phyloP scores from a whole-genome alignment of 352 stramenopile species.

The Phytophthora ramorum region DNA sequence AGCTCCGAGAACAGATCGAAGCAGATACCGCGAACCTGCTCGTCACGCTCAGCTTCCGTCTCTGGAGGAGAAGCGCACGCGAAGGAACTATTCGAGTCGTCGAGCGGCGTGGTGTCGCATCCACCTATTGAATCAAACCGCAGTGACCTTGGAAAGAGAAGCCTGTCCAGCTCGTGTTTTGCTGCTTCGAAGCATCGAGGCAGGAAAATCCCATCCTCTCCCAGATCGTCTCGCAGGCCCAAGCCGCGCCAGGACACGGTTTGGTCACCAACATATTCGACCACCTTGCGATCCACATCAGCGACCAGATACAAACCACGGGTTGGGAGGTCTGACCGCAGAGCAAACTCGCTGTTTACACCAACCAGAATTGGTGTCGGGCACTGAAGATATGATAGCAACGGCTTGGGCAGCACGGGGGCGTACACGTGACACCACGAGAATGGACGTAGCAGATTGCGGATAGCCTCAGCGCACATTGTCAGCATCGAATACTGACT shows the following conservation, averaged over 20 bases:
- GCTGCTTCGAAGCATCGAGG: slow-evolving; percentile 60
- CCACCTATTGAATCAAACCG: slow-evolving; percentile 53
- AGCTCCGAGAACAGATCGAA: slow-evolving; percentile 74
- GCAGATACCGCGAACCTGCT: slow-evolving; percentile 66
- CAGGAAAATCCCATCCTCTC: slow-evolving; percentile 52
- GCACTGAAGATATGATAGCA: slow-evolving; percentile 91
- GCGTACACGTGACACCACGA: slow-evolving; percentile 92
- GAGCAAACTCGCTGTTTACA: slow-evolving; percentile 75
- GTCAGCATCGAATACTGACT: slow-evolving; percentile 85
- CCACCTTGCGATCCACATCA: slow-evolving; percentile 70
- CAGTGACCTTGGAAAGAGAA: slow-evolving; percentile 50
- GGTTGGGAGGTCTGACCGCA: slow-evolving; percentile 64
- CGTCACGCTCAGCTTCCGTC: slow-evolving; percentile 40
- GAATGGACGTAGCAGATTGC: slow-evolving; percentile 87
- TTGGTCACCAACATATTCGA: slow-evolving; percentile 76
- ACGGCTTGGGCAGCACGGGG: slow-evolving; percentile 80
- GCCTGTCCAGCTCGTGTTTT: slow-evolving; percentile 59
- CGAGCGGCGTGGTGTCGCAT: slow-evolving; percentile 18
- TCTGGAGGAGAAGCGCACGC: slow-evolving; percentile 21
- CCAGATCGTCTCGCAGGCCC: slow-evolving; percentile 53
- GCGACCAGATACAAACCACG: slow-evolving; percentile 78
- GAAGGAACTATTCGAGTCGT: slow-evolving; percentile 16
- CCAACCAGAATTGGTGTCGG: slow-evolving; percentile 91
- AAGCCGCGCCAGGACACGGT: slow-evolving; percentile 63
- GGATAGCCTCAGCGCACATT: slow-evolving; percentile 83